Base-by-base conservation (phyloP, 495 filamentous ascomycete genomes). In the Penicillium simplicissimum region DNA sequence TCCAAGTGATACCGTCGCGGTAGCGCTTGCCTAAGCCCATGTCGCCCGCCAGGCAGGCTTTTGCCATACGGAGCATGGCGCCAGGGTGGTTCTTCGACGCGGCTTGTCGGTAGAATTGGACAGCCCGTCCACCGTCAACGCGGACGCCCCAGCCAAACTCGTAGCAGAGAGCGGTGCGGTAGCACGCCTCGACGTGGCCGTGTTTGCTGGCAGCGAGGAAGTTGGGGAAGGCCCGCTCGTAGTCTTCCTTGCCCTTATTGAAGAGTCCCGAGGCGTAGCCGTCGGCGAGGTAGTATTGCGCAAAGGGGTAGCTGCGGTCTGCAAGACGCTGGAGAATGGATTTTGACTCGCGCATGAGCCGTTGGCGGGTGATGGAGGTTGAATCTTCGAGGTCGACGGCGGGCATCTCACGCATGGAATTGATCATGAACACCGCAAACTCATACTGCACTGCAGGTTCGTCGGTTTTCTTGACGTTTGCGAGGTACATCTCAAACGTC, bases 111-210 rank as follows among this genome's bases (percentile, higher is more conserved):
- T 96, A 91, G 75, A 96, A 99, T 68, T 97, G 91, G 15, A 93
- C 90, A 21, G 96, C 96, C 76, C 96, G 96, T 37, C 87, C 83
- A 42, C 87, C 87, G 68, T 97, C 94, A 60, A 90, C 91, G 36
- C 91, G 85, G 59, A 88, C 93, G 21, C 95, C 95, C 95, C 96
- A 98, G 62, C 93, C 96, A 76, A 97, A 98, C 70, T 99, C 95
- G 76, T 96, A 97, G 79, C 94, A 98, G 37, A 99, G 79, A 4
- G 90, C 95, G 49, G 94, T 88, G 55, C 95, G 89, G 76, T 97
- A 99, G 43, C 88, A 94, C 31, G 96, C 93, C 76, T 99, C 95
- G 33, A 96, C 90, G 71, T 99, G 95, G 34, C 95, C 96, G 73
- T 97, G 96, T 77, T 98, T 99, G 72, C 90, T 92, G 13, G 96